Evolutionary conservation across 108 stramenopile species (phyloP), one percentile per base, ranked within the genome.

Genomic region (Cyclotella baltica): DNA sequence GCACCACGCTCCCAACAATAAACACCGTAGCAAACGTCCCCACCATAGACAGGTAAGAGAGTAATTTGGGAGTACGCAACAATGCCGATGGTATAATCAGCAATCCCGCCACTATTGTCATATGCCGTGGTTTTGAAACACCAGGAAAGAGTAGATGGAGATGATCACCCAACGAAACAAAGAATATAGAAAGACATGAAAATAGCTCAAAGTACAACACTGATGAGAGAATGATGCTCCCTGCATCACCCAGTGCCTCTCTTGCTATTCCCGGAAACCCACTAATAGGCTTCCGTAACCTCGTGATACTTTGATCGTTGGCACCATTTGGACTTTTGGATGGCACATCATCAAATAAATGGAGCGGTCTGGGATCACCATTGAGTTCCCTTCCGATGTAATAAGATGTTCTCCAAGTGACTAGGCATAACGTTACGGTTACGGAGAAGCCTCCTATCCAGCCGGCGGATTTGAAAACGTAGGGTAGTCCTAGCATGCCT

Each of bases 141-240:
- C n/a, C 46, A 13, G 92, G 92, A 43, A 93, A 89, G 19, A 93
- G 62, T 0, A 73, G 78, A 61, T 86, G 78, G 38, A 93, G 59
- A 71, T 93, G 93, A 75, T 91, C 89, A 15, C 87, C 90, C 50
- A 91, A 67, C n/a, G 88, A 87, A 9, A 91, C 89, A 25, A 93
- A 84, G 64, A 93, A 93, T 56, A 93, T 93, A 47, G 87, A 73
- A 28, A 93, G 59, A 73, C 93, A 91, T 29, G 90, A 91, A 70
- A 93, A 91, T 27, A 93, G 80, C 77, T 93, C 93, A 70, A 93
- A 93, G 78, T 93, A 93, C 16, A 93, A 52, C 25, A 91, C 83
- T 25, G 77, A 40, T 3, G 88, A 88, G 28, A 93, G 76, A 55
- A 88, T 20, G 22, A 93, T 43, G 40, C 84, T 73, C 36, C 88